Percentiles rank a stretch among this genome's conserved stretches.
Conservation (phyloP, 805 yeast species). For the Lipomyces yamadae region DNA sequence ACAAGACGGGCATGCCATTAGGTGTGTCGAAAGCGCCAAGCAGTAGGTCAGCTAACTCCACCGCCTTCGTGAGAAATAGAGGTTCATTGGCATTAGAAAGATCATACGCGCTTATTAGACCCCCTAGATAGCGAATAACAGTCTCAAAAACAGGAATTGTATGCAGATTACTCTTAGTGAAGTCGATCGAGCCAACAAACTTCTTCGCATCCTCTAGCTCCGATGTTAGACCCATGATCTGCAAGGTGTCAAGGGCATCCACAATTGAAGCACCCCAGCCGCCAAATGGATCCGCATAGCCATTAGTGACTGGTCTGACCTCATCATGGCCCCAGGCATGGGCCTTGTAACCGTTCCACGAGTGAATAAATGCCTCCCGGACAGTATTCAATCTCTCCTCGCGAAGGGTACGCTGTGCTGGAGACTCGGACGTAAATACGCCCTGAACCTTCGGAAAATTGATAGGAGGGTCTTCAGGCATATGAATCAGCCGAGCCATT, state of each 20-base stretch:
- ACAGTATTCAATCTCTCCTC: constrained; percentile 45
- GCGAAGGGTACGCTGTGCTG: constrained; percentile 33
- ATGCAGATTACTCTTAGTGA: constrained; percentile 51
- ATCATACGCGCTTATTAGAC: constrained; percentile 59
- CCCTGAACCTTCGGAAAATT: constrained; percentile 34
- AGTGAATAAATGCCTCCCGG: constrained; percentile 47
- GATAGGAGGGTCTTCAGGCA: constrained; percentile 33
- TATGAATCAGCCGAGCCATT: constrained; percentile 12
- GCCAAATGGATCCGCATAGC: constrained; percentile 49
- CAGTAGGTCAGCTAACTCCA: constrained; percentile 55
- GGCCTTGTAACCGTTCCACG: constrained; percentile 54
- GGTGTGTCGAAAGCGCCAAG: constrained; percentile 65
- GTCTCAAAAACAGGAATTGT: constrained; percentile 58
- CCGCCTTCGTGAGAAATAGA: constrained; percentile 50
- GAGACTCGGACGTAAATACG: constrained; percentile 37
- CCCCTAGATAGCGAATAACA: constrained; percentile 58
- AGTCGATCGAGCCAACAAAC: constrained; percentile 49
- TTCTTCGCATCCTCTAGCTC: constrained; percentile 51
- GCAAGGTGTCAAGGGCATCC: constrained; percentile 59
- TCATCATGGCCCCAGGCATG: constrained; percentile 56
- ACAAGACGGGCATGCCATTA: constrained; percentile 57
- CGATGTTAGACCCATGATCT: constrained; percentile 51
- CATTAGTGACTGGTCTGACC: constrained; percentile 48
- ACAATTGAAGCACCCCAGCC: constrained; percentile 61
- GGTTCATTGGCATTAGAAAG: constrained; percentile 48